These are phyloP conservation scores for Lecanicillium sp. DNA, from an alignment of 2,329 filamentous ascomycete species.

Conservation along the genomic window DNA sequence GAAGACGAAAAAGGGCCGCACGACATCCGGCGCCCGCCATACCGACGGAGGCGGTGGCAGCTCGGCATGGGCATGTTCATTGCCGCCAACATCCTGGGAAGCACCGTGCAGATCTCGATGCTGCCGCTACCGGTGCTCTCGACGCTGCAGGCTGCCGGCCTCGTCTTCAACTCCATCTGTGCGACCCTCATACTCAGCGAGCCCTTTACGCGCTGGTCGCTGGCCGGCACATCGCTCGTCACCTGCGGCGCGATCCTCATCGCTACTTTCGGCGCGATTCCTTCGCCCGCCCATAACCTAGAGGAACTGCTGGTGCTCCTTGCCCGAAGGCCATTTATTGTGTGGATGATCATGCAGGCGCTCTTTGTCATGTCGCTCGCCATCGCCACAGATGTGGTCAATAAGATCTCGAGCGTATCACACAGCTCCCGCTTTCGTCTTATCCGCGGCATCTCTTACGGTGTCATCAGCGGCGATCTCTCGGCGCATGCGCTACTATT, in stretches of 20 bases:
- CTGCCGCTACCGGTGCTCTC: constrained; percentile 90
- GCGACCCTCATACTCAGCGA: constrained; percentile 88
- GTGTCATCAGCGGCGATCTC: constrained; percentile 82
- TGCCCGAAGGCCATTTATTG: constrained; percentile 65
- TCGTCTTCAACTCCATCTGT: constrained; percentile 98
- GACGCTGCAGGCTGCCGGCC: constrained; percentile 87
- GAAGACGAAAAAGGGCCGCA: constrained; percentile 87
- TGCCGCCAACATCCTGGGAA: constrained; percentile 86
- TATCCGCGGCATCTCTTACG: constrained; percentile 78
- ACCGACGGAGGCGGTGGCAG: constrained; percentile 90
- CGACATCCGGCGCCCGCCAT: constrained; percentile 76
- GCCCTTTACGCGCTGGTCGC: constrained; percentile 90
- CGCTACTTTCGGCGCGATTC: constrained; percentile 87
- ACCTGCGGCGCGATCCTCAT: constrained; percentile 86
- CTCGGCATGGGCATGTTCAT: constrained; percentile 97
- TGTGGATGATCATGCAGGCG: constrained; percentile 82
- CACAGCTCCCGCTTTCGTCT: constrained; percentile 65
- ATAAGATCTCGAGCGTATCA: constrained; percentile 45
- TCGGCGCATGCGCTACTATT: constrained; percentile 90
- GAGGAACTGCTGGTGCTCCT: constrained; percentile 74
- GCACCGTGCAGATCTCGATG: constrained; percentile 95
- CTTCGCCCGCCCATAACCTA: constrained; percentile 84
- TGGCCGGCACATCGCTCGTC: constrained; percentile 82
- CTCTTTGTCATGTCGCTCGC: constrained; percentile 66
- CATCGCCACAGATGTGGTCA: constrained; percentile 52